phyloP scores from a whole-genome alignment of 768 basidiomycete species.

The Chalciporus sphaerocephalus region DNA sequence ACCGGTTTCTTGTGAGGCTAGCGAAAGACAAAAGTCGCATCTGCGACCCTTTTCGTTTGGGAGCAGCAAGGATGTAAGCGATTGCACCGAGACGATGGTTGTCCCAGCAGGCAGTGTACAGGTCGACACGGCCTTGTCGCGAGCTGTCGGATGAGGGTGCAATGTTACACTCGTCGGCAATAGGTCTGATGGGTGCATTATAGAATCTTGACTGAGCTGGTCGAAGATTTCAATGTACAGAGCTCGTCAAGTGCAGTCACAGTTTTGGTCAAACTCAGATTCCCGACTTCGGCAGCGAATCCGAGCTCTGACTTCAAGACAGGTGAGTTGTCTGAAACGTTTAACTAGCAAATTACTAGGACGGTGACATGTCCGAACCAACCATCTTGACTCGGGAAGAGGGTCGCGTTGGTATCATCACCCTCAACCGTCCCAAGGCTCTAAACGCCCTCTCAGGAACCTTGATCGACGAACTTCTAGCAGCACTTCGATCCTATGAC shows the following conservation, averaged over 20 bases:
- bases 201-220: background rate
- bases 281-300: background rate
- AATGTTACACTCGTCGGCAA: constrained; percentile 27
- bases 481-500: constrained; percentile 65
- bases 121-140: constrained; percentile 48
- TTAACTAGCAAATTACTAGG: background rate
- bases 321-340: background rate
- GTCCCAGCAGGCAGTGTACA: constrained; percentile 41
- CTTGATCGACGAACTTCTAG: constrained; percentile 75
- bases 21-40: constrained; percentile 61
- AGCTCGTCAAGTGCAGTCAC: too few species aligned
- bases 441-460: constrained; percentile 81
- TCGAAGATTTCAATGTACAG: too few species aligned
- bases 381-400: constrained; percentile 19
- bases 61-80: constrained; percentile 49
- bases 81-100: constrained; percentile 40
- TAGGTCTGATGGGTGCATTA: constrained; percentile 7
- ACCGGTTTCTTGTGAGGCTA: constrained; percentile 22
- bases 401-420: constrained; percentile 49
- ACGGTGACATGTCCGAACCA: constrained; percentile 20
- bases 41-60: constrained; percentile 55
- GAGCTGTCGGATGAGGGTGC: constrained; percentile 43
- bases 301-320: constrained; percentile 12
- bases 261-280: too few species aligned
- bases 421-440: constrained; percentile 80